Evolutionary conservation across 495 filamentous ascomycete species (phyloP).

Genomic region (Melanomma pulvis-pyrius): DNA sequence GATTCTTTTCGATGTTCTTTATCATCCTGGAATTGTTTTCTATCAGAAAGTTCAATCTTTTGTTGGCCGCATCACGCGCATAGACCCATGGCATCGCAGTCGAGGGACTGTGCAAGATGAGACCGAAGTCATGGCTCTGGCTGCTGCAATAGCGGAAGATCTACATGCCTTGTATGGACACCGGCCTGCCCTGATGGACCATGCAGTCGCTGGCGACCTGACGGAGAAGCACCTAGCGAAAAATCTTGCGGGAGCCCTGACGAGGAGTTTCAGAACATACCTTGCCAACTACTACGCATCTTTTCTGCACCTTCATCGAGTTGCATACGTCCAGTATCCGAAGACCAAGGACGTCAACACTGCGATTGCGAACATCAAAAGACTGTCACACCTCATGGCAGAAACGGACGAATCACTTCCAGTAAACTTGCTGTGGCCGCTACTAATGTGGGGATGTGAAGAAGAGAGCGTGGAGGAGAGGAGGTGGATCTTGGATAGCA

Average conservation of each 20-base stretch:
- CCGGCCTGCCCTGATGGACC: conserved; percentile 49
- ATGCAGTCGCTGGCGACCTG: conserved; percentile 47
- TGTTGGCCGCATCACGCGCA: conserved; percentile 23
- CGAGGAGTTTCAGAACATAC: conserved; percentile 48
- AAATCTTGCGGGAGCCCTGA: conserved; percentile 46
- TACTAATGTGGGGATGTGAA: conserved; percentile 51
- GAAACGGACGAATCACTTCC: conserved; percentile 43
- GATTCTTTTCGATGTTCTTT: conserved; percentile 26
- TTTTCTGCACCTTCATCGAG: conserved; percentile 51
- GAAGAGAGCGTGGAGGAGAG: conserved; percentile 46
- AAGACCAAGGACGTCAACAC: conserved; percentile 44
- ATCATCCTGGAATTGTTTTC: conserved; percentile 26
- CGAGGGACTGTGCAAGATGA: conserved; percentile 29
- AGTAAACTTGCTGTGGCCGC: conserved; percentile 50
- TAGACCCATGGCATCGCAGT: conserved; percentile 27
- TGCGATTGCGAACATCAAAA: conserved; percentile 45
- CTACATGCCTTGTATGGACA: conserved; percentile 46
- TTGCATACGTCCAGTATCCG: conserved; percentile 50
- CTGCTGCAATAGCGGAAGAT: conserved; percentile 43
- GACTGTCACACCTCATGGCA: conserved; percentile 43
- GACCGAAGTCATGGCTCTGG: conserved; percentile 27
- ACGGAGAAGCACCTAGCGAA: conserved; percentile 46
- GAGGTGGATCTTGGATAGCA: conserved; percentile 47
- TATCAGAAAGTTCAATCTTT: conserved; percentile 31
- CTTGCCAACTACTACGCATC: conserved; percentile 50